These are phyloP conservation scores for Psophocarpus tetragonolobus DNA, from an alignment of 306 rosid species.

Conservation along the genomic window DNA sequence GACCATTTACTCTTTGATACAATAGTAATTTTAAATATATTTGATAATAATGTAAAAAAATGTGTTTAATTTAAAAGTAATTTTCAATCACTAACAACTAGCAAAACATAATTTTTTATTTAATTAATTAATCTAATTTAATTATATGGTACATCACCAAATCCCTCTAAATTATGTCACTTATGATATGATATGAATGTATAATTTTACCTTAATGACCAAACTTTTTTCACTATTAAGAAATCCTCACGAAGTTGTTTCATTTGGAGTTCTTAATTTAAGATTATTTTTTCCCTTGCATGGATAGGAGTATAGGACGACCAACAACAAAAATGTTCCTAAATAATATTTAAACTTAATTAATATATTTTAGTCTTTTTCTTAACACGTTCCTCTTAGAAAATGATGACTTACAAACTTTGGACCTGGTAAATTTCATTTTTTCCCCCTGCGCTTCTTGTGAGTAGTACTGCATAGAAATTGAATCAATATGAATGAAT, in stretches of 20 bases:
- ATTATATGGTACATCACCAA: not conserved
- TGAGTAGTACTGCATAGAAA: not conserved
- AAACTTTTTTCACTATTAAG: not conserved
- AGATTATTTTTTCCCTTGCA: not conserved
- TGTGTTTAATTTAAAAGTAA: no score
- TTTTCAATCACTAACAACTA: no score
- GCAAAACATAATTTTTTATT: no score
- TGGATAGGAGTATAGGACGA: not conserved
- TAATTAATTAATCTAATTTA: not conserved
- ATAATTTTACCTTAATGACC: not conserved
- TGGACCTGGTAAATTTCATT: not conserved
- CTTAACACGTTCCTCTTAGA: not conserved
- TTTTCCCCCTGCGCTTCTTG: not conserved
- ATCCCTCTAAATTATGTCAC: not conserved
- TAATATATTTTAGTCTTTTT: not conserved
- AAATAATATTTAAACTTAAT: not conserved
- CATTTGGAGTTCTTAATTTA: not conserved
- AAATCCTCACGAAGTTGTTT: not conserved
- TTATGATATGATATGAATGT: no score
- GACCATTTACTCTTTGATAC: no score
- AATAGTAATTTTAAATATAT: no score
- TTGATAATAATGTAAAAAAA: no score
- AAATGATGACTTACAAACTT: no score
- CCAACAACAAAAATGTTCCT: not conserved
- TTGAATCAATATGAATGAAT: not conserved